Base-by-base conservation (phyloP, 1,284 basidiomycete species). In the Cutaneotrichosporon cutaneum region DNA sequence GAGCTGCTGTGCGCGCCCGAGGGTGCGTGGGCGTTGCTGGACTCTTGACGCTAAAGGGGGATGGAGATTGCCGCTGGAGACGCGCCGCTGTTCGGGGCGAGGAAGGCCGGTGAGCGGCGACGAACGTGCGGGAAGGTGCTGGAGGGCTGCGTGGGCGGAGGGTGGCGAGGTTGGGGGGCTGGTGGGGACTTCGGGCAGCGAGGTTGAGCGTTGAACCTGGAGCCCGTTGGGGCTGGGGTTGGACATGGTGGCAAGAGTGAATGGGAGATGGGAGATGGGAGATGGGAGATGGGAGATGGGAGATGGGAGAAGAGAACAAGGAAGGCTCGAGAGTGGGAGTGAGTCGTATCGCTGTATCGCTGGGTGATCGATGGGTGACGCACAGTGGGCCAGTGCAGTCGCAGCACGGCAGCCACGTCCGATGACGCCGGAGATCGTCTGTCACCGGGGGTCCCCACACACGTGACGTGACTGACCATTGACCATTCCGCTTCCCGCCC, bases 1-100 rank as follows among this genome's bases (percentile, higher is more conserved):
- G 45, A 79, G 61, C 54, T 68, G 69, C n/a, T 71, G 69, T 42
- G 74, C 74, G 13, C 73, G 69, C 0, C 75, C 75, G 13, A 77
- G 54, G 0, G 68, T 48, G 35, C 52, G 35, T 26, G 60, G 51
- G 14, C 60, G 24, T 21, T 27, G 35, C 36, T 47, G 39, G 27
- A 27, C 48, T n/a, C 48, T 5, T 4, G 48, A 30, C 10, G 48
- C 48, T 6, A 51, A 27, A n/a, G 26, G 14, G 2, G 24, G 24
- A 1, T 24, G 21, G 22, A 24, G 21, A 13, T 33, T 30, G 51
- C 51, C n/a, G 21, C 32, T 53, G 26, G 51, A 53, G 11, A 39
- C 21, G 4, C 33, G 35, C 4, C 35, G 35, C 33, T 35, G 51
- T 9, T 35, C 21, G 10, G 21, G 7, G 11, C 35, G 35, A 3